A percentile compares a stretch with the other conserved stretches of the same genome.
phyloP scores from a whole-genome alignment of 345 rosid genomes.

The Iberis pinnata region DNA sequence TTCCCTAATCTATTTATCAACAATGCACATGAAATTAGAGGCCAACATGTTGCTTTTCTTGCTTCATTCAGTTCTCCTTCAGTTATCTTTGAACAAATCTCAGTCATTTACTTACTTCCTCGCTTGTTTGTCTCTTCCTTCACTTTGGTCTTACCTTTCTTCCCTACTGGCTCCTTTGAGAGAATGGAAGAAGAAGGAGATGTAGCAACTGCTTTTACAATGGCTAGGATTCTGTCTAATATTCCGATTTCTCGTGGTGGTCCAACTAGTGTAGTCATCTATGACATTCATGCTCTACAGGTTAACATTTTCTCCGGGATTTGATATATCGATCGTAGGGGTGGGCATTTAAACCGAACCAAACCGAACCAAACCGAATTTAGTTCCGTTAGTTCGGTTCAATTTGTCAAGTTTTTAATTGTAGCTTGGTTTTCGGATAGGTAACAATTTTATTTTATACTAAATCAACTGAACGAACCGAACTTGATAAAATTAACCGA shows the following conservation, averaged over 20 bases:
- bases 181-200: slow-evolving; percentile 99
- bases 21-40: slow-evolving; percentile 87
- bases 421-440: too few species aligned
- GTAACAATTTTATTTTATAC: too few species aligned
- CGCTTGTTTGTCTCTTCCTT: slow-evolving; percentile 83
- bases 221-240: slow-evolving; percentile 83
- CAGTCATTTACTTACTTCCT: slow-evolving; percentile 81
- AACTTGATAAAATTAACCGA: too few species aligned
- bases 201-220: slow-evolving; percentile 93
- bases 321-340: too few species aligned
- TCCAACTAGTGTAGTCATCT: slow-evolving; percentile 88
- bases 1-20: slow-evolving; percentile 90
- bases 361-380: too few species aligned
- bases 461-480: too few species aligned
- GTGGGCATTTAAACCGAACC: too few species aligned
- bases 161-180: slow-evolving; percentile 96
- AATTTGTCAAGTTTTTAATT: too few species aligned
- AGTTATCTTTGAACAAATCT: slow-evolving; percentile 88
- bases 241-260: slow-evolving; percentile 87
- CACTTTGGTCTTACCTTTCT: slow-evolving; percentile 89
- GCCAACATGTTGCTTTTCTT: slow-evolving; percentile 83
- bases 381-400: too few species aligned
- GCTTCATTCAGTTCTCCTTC: slow-evolving; percentile 90
- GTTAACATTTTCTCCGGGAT: too few species aligned
- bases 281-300: slow-evolving; percentile 97